A percentile compares a stretch with the other conserved stretches of the same genome.
These are phyloP conservation scores for Russula vinacea DNA, from an alignment of 768 basidiomycete species.

Conservation along the genomic window DNA sequence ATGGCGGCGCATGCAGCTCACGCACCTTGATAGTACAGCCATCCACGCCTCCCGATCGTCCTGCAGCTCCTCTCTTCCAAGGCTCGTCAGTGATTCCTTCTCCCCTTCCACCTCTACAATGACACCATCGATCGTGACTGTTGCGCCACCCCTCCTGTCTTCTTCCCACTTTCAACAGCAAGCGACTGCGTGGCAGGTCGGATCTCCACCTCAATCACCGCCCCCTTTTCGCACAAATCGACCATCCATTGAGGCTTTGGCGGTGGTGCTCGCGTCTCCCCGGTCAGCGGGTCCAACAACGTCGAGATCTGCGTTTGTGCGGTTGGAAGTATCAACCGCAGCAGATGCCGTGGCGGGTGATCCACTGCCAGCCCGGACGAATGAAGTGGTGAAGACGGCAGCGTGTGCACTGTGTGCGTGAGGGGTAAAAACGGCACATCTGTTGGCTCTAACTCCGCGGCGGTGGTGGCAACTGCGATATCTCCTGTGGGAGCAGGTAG, in stretches of 20 bases:
- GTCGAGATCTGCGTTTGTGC: conserved; percentile 74
- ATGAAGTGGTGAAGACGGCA: conserved; percentile 80
- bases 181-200: conserved; percentile 40
- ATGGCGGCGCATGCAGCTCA: conserved; percentile 21
- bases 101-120: conserved; percentile 54
- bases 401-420: conserved; percentile 59
- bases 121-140: conserved; percentile 44
- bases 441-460: neutral
- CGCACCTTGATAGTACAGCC: conserved; percentile 65
- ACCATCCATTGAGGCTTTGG: conserved; percentile 71
- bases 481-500: neutral
- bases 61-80: conserved; percentile 74
- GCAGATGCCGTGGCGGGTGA: conserved; percentile 61
- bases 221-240: conserved; percentile 58
- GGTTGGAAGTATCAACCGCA: conserved; percentile 78
- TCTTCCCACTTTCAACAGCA: conserved; percentile 30
- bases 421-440: conserved; percentile 47
- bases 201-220: conserved; percentile 55
- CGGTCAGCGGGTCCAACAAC: conserved; percentile 78
- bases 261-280: conserved; percentile 56
- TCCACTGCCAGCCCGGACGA: conserved; percentile 61
- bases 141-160: conserved; percentile 35
- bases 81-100: conserved; percentile 68
- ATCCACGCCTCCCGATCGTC: conserved; percentile 66
- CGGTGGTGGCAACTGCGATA: neutral